Percentiles rank a stretch among this genome's conserved stretches.
Conservation (phyloP, 306 rosid species). For the Trifolium fragiferum region DNA sequence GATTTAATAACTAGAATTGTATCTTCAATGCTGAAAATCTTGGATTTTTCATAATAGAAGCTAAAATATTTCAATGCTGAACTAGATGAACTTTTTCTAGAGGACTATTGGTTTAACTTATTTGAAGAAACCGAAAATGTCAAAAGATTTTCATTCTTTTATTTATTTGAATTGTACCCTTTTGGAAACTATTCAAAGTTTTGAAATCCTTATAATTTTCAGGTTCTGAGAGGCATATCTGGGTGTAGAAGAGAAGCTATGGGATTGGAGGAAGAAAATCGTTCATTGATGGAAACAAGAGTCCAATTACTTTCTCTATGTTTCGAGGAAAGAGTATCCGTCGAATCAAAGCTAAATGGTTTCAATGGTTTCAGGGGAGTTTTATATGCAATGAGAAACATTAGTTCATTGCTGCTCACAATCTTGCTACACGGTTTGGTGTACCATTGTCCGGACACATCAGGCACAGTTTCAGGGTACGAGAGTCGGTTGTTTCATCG, state of each 20-base stretch:
- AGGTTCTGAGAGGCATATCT: conserved; percentile 77
- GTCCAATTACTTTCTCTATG: conserved; percentile 69
- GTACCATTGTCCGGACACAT: conserved; percentile 72
- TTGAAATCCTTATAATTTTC: conserved; percentile 3
- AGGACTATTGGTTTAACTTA: not conserved
- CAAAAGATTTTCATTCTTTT: not conserved
- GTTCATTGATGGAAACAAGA: conserved; percentile 79
- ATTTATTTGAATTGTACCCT: not conserved
- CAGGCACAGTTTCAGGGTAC: conserved; percentile 47
- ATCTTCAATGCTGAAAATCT: not conserved
- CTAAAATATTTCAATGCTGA: not conserved
- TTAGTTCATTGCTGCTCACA: conserved; percentile 79
- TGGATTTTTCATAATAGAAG: no score
- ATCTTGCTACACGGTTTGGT: conserved; percentile 73
- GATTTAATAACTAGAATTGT: not conserved
- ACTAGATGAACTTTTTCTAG: not conserved
- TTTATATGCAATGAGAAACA: conserved; percentile 95
- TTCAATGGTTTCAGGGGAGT: conserved; percentile 97
- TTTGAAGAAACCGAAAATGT: not conserved
- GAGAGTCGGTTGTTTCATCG: conserved; percentile 79
- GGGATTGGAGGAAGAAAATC: conserved; percentile 88
- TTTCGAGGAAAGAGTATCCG: conserved; percentile 78
- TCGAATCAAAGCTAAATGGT: conserved; percentile 94
- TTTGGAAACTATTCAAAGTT: not conserved
- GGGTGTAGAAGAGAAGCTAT: conserved; percentile 77